These are phyloP conservation scores for Monilinia polystroma DNA, from an alignment of 2,329 filamentous ascomycete genomes.

Conservation along the genomic window DNA sequence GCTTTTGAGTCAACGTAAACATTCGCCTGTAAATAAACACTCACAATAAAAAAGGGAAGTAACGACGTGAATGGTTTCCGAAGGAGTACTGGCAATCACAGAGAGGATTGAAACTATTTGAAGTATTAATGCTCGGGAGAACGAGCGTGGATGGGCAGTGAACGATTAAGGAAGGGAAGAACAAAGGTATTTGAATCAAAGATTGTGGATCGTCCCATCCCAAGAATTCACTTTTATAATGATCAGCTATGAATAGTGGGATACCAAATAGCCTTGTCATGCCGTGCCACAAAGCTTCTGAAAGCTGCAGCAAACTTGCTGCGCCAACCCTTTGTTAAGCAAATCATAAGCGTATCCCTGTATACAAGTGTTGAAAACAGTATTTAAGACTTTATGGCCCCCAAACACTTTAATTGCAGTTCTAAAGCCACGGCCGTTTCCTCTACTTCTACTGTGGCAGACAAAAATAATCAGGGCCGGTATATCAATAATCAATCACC, in stretches of 20 bases:
- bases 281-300: slow-evolving; percentile 1
- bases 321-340: slow-evolving; percentile 13
- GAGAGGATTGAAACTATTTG: neutral
- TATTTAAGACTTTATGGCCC: slow-evolving; percentile 6
- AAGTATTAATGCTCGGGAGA: neutral
- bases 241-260: neutral
- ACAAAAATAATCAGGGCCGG: neutral
- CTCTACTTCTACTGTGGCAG: neutral
- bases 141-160: neutral
- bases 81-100: neutral
- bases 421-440: neutral
- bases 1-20: neutral
- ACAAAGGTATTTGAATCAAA: slow-evolving; percentile 16
- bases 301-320: neutral
- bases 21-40: slow-evolving; percentile 1
- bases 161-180: neutral
- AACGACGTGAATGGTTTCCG: neutral
- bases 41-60: neutral
- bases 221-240: slow-evolving; percentile 12
- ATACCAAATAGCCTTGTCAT: neutral
- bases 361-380: slow-evolving; percentile 9
- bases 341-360: neutral
- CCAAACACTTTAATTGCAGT: slow-evolving; percentile 11
- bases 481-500: neutral
- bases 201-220: slow-evolving; percentile 14